A percentile compares a stretch with the other conserved stretches of the same genome.
Conservation (phyloP, 331 rosid species). For the Malus hybrid region DNA sequence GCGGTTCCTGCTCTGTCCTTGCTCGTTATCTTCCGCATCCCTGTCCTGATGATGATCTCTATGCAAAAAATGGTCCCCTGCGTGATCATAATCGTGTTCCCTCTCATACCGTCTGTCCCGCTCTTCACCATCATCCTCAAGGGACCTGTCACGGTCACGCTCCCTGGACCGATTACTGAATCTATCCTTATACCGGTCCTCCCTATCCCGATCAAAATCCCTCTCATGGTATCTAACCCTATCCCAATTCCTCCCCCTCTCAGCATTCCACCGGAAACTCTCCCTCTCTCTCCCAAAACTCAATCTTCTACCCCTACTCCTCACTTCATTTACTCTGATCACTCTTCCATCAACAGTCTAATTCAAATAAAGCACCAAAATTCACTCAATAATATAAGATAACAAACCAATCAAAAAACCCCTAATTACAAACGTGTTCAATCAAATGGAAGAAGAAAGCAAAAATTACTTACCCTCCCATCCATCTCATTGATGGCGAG, state of each 20-base stretch:
- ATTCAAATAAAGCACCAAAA: conserved; percentile 20
- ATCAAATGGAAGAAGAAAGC: neutral
- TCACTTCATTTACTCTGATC: conserved; percentile 73
- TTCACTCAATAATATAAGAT: conserved; percentile 18
- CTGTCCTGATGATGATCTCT: conserved; percentile 32
- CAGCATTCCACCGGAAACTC: conserved; percentile 29
- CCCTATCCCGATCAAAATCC: conserved; percentile 48
- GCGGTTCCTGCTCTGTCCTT: conserved; percentile 26
- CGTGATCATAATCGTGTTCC: conserved; percentile 31
- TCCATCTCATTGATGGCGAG: conserved; percentile 87
- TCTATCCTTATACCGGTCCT: conserved; percentile 37
- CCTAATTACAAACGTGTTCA: neutral
- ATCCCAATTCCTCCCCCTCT: conserved; percentile 61
- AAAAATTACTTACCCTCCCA: conserved; percentile 60
- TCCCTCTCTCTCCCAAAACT: conserved; percentile 64
- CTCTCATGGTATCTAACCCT: conserved; percentile 36
- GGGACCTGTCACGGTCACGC: conserved; percentile 39
- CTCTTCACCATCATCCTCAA: conserved; percentile 47
- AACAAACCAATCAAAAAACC: conserved; percentile 1
- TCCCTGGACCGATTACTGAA: conserved; percentile 37
- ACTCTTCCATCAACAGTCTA: conserved; percentile 74
- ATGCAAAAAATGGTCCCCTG: conserved; percentile 32
- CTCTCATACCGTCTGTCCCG: conserved; percentile 49
- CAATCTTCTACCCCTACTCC: conserved; percentile 54
- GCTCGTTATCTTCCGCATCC: conserved; percentile 26